Base-by-base conservation (phyloP, 768 basidiomycete genomes). In the Trametes cinnabarina region DNA sequence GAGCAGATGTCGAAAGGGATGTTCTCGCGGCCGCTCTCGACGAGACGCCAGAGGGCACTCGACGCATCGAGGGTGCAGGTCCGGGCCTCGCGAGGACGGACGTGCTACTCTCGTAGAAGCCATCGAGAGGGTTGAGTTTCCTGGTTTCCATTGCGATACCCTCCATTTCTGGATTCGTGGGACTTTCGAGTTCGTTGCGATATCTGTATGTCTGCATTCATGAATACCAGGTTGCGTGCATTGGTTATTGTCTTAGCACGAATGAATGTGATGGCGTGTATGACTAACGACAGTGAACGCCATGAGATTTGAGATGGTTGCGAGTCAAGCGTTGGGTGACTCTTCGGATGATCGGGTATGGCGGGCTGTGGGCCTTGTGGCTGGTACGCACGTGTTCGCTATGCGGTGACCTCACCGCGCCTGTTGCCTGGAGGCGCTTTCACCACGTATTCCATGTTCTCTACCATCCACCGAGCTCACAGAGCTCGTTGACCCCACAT, bases 1-100 rank as follows among this genome's bases (percentile, higher is more conserved):
- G 79, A 84, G 62, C 83, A 85, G 67, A 66, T 68, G 47, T 65
- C 60, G 58, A 72, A 66, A 32, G 79, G 79, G 20, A 64, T 79
- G 66, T 82, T 74, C 62, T 80, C 82, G 34, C 68, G 66, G 34
- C 65, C 66, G 51, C 58, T 68, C 10, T 54, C 57, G n/a, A 56
- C 61, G 43, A 28, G 51, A 23, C 55, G 55, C 32, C 55, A 52
- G 49, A 35, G 49, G 34, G 44, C 59, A 14, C 22, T 37, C 1
- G 52, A 54, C 15, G 35, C 32, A 41, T 19, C 49, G 26, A 54
- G 58, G 48, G 42, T 46, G 35, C 47, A 47, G n/a, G 12, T 12
- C 30, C 30, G 30, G 2, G 30, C n/a, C 30, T 26, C 54, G 44
- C 60, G 60, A 23, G 55, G 55, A 48, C 49, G 55, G 44, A 57